These are phyloP conservation scores for Quercus ilex DNA, from an alignment of 306 rosid species.

Conservation along the genomic window DNA sequence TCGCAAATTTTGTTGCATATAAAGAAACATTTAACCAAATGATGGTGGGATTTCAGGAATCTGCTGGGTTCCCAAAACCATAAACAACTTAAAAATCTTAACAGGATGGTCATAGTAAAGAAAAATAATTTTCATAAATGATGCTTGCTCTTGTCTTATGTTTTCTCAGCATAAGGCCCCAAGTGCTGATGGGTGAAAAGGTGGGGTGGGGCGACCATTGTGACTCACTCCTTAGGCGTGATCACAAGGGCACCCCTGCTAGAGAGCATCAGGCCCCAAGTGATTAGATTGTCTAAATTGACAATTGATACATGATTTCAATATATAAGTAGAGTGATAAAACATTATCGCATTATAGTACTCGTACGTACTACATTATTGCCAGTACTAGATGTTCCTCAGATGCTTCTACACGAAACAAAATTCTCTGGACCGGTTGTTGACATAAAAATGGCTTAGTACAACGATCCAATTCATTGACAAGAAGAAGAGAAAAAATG, in stretches of 20 bases:
- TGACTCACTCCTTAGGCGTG: too few relatives aligned
- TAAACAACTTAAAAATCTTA: conserved; percentile 17
- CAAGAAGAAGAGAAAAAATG: background rate
- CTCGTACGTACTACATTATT: background rate
- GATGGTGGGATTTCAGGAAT: conserved; percentile 46
- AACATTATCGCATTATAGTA: conserved; percentile 8
- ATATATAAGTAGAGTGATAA: conserved; percentile 11
- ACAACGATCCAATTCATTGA: too few relatives aligned
- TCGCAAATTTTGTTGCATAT: conserved; percentile 33
- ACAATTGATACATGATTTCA: conserved; percentile 32
- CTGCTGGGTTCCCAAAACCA: conserved; percentile 1
- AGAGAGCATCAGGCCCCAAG: conserved; percentile 37
- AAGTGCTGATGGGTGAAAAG: background rate
- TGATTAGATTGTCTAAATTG: conserved; percentile 43
- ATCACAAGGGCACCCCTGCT: too few relatives aligned
- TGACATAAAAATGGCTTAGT: too few relatives aligned
- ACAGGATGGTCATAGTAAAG: conserved; percentile 27
- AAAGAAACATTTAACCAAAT: conserved; percentile 34
- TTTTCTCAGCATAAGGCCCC: conserved; percentile 58
- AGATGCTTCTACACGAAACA: background rate
- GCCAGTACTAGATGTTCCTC: background rate
- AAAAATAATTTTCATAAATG: conserved; percentile 23
- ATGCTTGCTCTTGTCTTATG: conserved; percentile 45
- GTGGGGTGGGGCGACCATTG: too few relatives aligned
- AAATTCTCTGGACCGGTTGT: background rate